These are phyloP conservation scores for Aspergillus sp. DNA, from an alignment of 2,329 filamentous ascomycete species.

Conservation along the genomic window DNA sequence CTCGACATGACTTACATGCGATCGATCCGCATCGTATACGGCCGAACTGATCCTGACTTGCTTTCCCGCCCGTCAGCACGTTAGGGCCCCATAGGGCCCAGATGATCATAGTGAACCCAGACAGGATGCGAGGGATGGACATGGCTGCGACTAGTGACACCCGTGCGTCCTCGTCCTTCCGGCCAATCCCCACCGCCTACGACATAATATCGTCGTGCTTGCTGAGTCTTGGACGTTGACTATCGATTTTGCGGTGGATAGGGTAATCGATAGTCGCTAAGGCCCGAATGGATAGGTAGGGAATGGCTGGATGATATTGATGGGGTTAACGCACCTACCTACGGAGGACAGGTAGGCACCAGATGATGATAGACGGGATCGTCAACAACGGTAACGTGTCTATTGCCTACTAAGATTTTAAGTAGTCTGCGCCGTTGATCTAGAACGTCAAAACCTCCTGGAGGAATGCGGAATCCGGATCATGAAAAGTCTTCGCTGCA, in stretches of 20 bases:
- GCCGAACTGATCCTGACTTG: no score
- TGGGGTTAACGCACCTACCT: no score
- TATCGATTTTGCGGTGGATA: no score
- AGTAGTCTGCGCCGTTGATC: constrained; percentile 10
- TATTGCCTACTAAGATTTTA: constrained; percentile 9
- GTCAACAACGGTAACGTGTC: not conserved
- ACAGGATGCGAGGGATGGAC: not conserved
- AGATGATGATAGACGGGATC: not conserved
- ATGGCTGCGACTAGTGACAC: not conserved
- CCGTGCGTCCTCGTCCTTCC: not conserved
- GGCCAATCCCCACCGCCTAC: not conserved
- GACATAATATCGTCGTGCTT: not conserved
- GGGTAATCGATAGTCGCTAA: no score
- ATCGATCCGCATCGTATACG: not conserved
- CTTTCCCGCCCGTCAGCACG: not conserved
- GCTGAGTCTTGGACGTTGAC: not conserved
- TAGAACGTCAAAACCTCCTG: constrained; percentile 11
- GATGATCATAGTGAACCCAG: not conserved
- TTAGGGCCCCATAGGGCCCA: not conserved
- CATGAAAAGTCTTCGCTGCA: not conserved
- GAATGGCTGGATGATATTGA: no score
- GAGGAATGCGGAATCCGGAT: not conserved
- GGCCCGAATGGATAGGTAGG: no score
- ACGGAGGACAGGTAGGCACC: no score
- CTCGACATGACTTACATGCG: not conserved